Conservation (phyloP, 495 filamentous ascomycete species). For the Penicillium mononematosum region DNA sequence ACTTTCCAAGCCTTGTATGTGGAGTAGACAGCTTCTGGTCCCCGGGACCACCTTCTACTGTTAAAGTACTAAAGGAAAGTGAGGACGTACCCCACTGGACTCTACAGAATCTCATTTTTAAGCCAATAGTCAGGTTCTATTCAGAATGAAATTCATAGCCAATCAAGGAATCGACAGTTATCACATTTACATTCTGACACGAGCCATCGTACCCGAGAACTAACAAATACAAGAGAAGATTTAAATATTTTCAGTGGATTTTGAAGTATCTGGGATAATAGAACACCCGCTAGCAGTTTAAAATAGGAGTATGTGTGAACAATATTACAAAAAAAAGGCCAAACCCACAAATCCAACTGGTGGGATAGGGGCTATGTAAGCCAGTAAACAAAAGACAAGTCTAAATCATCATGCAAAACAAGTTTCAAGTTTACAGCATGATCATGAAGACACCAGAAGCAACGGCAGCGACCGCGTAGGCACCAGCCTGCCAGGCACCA, state of each 20-base stretch:
- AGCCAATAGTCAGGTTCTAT: neutral
- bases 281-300: slow-evolving; percentile 11
- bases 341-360: neutral
- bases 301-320: slow-evolving; percentile 7
- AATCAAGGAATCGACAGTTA: neutral
- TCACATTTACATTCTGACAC: neutral
- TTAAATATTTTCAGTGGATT: neutral
- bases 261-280: neutral
- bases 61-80: neutral
- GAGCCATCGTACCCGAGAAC: neutral
- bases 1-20: neutral
- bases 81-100: neutral
- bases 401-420: slow-evolving; percentile 3
- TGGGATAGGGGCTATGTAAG: neutral
- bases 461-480: slow-evolving; percentile 66
- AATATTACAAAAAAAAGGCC: slow-evolving; percentile 10
- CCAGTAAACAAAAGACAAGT: neutral
- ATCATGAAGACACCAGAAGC: slow-evolving; percentile 73
- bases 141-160: neutral
- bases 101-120: neutral
- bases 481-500: slow-evolving; percentile 63
- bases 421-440: slow-evolving; percentile 56
- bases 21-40: neutral
- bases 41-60: too few relatives aligned
- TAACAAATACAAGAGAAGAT: neutral